Evolutionary conservation across 192 early-diverging fungal species (phyloP).

Genomic region (Coemansia sp.): DNA sequence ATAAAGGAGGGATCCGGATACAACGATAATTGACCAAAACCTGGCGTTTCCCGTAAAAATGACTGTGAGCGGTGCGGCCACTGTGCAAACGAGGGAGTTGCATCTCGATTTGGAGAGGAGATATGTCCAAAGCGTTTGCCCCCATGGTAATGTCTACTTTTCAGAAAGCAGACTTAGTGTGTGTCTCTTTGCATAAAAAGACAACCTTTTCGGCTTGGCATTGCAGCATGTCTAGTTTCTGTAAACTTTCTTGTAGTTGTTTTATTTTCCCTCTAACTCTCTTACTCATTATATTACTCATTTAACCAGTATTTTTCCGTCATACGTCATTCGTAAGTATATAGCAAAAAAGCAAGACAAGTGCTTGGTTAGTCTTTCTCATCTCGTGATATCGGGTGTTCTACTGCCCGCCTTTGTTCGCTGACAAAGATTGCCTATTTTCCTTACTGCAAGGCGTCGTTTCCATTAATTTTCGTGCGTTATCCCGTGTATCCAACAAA

Average conservation of each 20-base stretch:
- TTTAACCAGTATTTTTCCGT: too few relatives aligned
- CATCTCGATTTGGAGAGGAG: too few relatives aligned
- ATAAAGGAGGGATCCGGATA: background rate
- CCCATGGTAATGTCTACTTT: background rate
- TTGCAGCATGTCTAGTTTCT: background rate
- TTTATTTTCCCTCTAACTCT: background rate
- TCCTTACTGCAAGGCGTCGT: background rate
- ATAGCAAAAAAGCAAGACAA: background rate
- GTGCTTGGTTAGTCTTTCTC: background rate
- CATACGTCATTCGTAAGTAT: too few relatives aligned
- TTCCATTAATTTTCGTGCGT: background rate
- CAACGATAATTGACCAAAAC: background rate
- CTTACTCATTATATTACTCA: background rate
- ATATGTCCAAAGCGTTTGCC: background rate
- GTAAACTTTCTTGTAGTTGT: background rate
- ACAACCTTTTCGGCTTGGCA: background rate
- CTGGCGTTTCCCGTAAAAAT: background rate
- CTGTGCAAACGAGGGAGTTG: too few relatives aligned
- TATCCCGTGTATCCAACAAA: background rate
- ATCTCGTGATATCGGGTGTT: background rate
- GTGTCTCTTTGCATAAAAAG: background rate
- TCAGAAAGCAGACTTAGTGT: too few relatives aligned
- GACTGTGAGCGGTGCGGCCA: too few relatives aligned
- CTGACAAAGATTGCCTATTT: background rate
- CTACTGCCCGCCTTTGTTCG: background rate